Evolutionary conservation across 164 flowering plant species (phyloP).

Genomic region (Santalum album): DNA sequence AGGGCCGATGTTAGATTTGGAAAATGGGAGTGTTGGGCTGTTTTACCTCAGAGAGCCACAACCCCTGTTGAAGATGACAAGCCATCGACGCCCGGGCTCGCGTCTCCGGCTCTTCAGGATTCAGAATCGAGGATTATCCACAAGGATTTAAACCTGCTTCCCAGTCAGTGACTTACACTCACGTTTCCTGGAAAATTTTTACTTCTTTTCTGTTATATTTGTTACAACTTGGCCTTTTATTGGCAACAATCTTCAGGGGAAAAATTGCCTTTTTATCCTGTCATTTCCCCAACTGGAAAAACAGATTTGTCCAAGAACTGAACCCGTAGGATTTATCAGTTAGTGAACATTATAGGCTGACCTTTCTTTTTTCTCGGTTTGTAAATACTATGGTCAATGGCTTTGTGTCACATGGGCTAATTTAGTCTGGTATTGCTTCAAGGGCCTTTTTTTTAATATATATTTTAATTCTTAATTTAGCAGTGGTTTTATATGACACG

Average conservation of each 20-base stretch:
- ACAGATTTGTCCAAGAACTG: background rate
- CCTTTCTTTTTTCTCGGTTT: too few species aligned
- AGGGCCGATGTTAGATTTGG: constrained; percentile 13
- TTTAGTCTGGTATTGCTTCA: background rate
- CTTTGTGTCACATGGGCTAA: too few species aligned
- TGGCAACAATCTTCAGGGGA: background rate
- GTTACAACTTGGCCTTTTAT: background rate
- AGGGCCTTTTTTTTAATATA: background rate
- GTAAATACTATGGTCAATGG: too few species aligned
- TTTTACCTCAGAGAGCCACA: constrained; percentile 23
- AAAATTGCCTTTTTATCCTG: too few species aligned
- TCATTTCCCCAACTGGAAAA: too few species aligned
- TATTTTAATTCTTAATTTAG: too few species aligned
- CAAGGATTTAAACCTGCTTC: constrained; percentile 39
- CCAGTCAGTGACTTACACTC: constrained; percentile 31
- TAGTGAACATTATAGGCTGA: background rate
- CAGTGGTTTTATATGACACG: background rate
- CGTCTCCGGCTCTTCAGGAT: constrained; percentile 12
- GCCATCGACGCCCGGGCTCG: constrained; percentile 16
- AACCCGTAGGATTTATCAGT: background rate
- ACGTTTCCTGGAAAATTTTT: too few species aligned
- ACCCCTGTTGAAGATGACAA: constrained; percentile 44
- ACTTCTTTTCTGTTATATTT: background rate
- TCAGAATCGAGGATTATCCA: constrained; percentile 20
- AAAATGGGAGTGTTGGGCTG: constrained; percentile 19